Conservation (phyloP, 2,329 filamentous ascomycete species). For the Xylaria sp. region DNA sequence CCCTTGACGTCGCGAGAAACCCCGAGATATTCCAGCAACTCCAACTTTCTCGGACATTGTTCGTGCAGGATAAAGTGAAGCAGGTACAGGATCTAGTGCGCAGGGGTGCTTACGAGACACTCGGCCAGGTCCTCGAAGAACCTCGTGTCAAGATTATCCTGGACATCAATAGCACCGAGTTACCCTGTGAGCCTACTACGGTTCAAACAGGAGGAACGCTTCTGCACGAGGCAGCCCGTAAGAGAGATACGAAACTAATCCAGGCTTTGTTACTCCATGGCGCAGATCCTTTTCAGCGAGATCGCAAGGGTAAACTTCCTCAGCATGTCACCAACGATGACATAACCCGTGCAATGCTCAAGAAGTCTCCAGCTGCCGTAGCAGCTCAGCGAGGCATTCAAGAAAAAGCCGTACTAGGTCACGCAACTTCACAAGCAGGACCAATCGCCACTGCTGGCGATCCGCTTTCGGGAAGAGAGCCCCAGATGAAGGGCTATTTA, state of each 20-base stretch:
- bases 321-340: slow-evolving; percentile 98
- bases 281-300: slow-evolving; percentile 93
- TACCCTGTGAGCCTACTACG: slow-evolving; percentile 83
- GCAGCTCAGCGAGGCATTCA: slow-evolving; percentile 95
- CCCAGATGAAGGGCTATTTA: slow-evolving; percentile 97
- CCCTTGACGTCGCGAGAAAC: slow-evolving; percentile 88
- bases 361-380: slow-evolving; percentile 92
- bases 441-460: slow-evolving; percentile 66
- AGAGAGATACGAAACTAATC: slow-evolving; percentile 86
- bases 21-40: slow-evolving; percentile 96
- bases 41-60: slow-evolving; percentile 88
- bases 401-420: slow-evolving; percentile 94
- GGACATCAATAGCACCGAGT: slow-evolving; percentile 91
- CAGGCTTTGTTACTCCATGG: slow-evolving; percentile 92
- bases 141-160: slow-evolving; percentile 85
- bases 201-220: slow-evolving; percentile 88
- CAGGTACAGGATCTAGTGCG: slow-evolving; percentile 84
- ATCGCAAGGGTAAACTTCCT: slow-evolving; percentile 93
- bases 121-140: slow-evolving; percentile 86
- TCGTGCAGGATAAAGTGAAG: slow-evolving; percentile 85
- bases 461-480: slow-evolving; percentile 80
- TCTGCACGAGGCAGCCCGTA: slow-evolving; percentile 91
- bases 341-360: slow-evolving; percentile 85
- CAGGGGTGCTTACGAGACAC: slow-evolving; percentile 76
- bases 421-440: slow-evolving; percentile 67